A percentile compares a stretch with the other conserved stretches of the same genome.
phyloP scores from a whole-genome alignment of 78 protist species.

The Dictyostelium capitatum region DNA sequence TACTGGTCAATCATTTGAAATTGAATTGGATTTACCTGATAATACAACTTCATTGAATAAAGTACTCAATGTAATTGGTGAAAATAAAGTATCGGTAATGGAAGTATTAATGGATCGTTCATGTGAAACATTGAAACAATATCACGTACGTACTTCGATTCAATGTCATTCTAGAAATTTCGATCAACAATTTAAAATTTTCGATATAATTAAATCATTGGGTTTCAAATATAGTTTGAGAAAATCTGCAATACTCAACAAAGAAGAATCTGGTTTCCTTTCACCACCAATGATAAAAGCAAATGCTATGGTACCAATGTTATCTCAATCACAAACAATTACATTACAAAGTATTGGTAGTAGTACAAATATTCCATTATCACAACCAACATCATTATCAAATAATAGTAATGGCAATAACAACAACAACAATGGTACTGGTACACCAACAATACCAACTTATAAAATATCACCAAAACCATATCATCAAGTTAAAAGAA shows the following conservation, averaged over 20 bases:
- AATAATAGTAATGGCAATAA: background rate
- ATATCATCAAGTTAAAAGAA: constrained; percentile 26
- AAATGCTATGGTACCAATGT: background rate
- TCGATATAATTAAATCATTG: constrained; percentile 10
- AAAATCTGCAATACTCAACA: background rate
- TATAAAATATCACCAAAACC: background rate
- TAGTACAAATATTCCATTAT: background rate
- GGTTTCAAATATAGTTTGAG: constrained; percentile 45
- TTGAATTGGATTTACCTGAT: constrained; percentile 72
- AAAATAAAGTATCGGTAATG: constrained; percentile 53
- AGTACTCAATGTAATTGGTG: constrained; percentile 61
- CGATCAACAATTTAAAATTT: constrained; percentile 47
- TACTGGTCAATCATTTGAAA: constrained; percentile 79
- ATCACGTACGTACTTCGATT: constrained; percentile 50
- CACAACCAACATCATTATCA: background rate
- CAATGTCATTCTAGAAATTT: constrained; percentile 76
- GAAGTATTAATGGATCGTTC: constrained; percentile 82
- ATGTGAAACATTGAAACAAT: constrained; percentile 59
- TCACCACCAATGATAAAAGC: constrained; percentile 44
- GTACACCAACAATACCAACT: background rate
- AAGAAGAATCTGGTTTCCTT: constrained; percentile 21
- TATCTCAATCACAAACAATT: background rate
- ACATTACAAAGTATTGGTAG: background rate
- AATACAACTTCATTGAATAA: constrained; percentile 62
- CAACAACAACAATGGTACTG: background rate